A percentile compares a stretch with the other conserved stretches of the same genome.
Evolutionary conservation across 345 rosid species (phyloP).

Genomic region (Aurinia saxatilis): DNA sequence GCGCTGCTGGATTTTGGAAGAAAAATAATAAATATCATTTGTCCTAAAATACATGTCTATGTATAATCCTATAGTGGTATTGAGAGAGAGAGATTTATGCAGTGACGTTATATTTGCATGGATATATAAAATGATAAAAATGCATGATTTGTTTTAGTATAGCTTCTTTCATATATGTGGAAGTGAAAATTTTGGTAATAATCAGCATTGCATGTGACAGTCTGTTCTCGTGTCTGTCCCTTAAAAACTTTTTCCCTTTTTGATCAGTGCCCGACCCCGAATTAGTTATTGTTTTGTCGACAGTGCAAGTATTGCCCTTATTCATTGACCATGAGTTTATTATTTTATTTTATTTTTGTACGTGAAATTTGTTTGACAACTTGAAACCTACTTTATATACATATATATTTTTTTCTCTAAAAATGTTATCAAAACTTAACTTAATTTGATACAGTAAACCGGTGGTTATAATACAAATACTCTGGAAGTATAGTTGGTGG

Average conservation of each 20-base stretch:
- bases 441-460: too few species aligned
- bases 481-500: too few species aligned
- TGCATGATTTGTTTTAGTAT: neutral
- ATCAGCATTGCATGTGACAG: slow-evolving; percentile 18
- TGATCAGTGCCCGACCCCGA: slow-evolving; percentile 1
- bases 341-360: too few species aligned
- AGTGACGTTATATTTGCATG: neutral
- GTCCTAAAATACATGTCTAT: slow-evolving; percentile 2
- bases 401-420: too few species aligned
- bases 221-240: slow-evolving; percentile 2
- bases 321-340: neutral
- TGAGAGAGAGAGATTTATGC: neutral
- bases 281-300: slow-evolving; percentile 9
- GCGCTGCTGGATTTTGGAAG: slow-evolving; percentile 15
- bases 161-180: neutral
- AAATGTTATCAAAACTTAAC: too few species aligned
- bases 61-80: neutral
- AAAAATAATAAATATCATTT: neutral
- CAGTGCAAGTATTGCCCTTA: neutral
- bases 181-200: slow-evolving; percentile 2
- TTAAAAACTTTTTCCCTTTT: neutral
- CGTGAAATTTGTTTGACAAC: too few species aligned
- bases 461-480: too few species aligned
- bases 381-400: too few species aligned
- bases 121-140: neutral